Evolutionary conservation across 108 stramenopile genomes (phyloP), one percentile per base, ranked within the genome.

Genomic region (Skeletonema menzelii): DNA sequence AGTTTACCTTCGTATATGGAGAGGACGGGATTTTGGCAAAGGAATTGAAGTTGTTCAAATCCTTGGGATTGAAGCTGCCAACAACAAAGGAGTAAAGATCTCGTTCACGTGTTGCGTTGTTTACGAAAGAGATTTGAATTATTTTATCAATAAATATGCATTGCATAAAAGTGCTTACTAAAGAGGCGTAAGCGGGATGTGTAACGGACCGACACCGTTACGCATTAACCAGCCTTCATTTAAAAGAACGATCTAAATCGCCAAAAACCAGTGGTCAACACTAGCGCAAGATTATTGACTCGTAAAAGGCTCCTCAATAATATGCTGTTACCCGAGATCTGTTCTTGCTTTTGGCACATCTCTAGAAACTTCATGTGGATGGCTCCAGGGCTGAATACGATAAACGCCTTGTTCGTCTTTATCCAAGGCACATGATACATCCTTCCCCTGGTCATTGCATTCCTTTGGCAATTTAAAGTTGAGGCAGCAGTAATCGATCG

Each of bases 401-500:
- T 53, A 53, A 53, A 24, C 49, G 1, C 49, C 49, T 20, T 8
- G 19, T 53, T 53, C 22, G 22, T 53, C 49, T 53, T 53, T 53
- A 53, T 53, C 49, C 8, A 53, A 53, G 19, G 22, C 2, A 53
- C 49, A 53, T 1, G 49, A 53, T 53, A 53, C 22, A 53, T 56
- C 59, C 13, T 38, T 66, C 20, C 28, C 63, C 17, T 17, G 4
- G 38, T 69, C 65, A 47, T 67, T 47, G 32, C 77, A 79, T 38
- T 67, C 70, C 13, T n/a, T 59, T 0, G 77, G 77, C 65, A 79
- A 32, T 30, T 70, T 70, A 26, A 79, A n/a, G 42, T 79, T 79
- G 38, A 79, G 44, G 31, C 77, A 79, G 22, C 77, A 79, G 35
- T 79, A 79, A 56, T 79, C 77, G 17, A 79, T 35, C 34, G 71